Evolutionary conservation across 257 asterid genomes (phyloP).

Genomic region (Solanum medicagineum): DNA sequence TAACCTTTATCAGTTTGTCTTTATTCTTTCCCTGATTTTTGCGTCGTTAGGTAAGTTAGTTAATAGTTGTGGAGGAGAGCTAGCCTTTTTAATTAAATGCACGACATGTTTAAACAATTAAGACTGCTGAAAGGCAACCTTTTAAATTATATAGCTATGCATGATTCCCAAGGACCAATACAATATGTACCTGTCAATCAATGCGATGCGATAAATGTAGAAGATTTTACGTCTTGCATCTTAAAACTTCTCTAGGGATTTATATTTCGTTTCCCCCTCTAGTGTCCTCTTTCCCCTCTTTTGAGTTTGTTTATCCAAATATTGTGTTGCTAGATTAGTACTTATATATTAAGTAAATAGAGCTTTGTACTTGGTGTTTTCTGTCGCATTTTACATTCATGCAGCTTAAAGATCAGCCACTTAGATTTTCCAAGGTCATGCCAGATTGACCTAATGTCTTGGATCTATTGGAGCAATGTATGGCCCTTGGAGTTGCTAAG

Average conservation of each 20-base stretch:
- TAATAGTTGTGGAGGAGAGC: not conserved
- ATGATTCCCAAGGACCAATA: not conserved
- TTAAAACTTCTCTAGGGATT: not conserved
- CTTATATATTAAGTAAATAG: not conserved
- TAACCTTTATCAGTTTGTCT: not conserved
- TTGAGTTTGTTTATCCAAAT: not conserved
- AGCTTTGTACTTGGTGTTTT: not conserved
- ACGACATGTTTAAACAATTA: not conserved
- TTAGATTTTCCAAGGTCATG: conserved; percentile 52
- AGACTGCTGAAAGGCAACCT: not conserved
- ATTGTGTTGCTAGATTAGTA: not conserved
- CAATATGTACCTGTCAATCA: not conserved
- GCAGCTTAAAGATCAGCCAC: conserved; percentile 48
- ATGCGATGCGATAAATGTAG: not conserved
- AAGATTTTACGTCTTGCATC: not conserved
- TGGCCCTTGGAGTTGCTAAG: conserved; percentile 80
- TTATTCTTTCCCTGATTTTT: not conserved
- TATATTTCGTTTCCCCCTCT: not conserved
- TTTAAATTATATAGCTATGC: not conserved
- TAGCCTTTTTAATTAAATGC: not conserved
- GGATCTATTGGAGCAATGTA: conserved; percentile 56
- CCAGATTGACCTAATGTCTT: conserved; percentile 71
- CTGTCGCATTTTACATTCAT: conserved; percentile 53
- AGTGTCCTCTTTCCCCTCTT: not conserved
- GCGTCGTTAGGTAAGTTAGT: not conserved